phyloP scores from a whole-genome alignment of 345 rosid species.

The Punica granatum region DNA sequence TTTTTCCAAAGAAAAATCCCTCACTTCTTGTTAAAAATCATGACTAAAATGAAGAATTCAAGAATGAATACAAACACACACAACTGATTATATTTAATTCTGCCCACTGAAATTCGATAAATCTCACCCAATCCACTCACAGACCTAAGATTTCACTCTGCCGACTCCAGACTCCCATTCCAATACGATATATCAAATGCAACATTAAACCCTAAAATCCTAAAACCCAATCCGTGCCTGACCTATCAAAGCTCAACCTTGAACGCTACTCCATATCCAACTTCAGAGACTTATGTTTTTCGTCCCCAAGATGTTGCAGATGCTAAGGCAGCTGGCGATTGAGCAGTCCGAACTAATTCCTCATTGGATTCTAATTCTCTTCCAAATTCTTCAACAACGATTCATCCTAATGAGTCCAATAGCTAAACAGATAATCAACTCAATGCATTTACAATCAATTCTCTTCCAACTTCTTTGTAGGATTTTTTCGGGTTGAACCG shows the following conservation, averaged over 20 bases:
- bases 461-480: no score
- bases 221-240: neutral
- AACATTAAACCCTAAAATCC: neutral
- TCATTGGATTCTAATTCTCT: neutral
- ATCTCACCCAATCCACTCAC: neutral
- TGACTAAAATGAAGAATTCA: neutral
- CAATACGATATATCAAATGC: neutral
- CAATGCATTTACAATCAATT: neutral
- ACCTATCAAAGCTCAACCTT: neutral
- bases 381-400: neutral
- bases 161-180: neutral
- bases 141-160: neutral
- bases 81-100: neutral
- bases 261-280: neutral
- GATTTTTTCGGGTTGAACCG: no score
- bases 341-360: neutral
- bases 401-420: neutral
- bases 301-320: no score
- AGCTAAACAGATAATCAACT: neutral
- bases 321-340: no score
- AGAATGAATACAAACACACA: neutral
- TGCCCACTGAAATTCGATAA: neutral
- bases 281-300: neutral
- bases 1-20: neutral
- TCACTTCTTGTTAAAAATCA: neutral